Evolutionary conservation across 495 filamentous ascomycete genomes (phyloP).

Genomic region (Pyrenopolyporus hunteri): DNA sequence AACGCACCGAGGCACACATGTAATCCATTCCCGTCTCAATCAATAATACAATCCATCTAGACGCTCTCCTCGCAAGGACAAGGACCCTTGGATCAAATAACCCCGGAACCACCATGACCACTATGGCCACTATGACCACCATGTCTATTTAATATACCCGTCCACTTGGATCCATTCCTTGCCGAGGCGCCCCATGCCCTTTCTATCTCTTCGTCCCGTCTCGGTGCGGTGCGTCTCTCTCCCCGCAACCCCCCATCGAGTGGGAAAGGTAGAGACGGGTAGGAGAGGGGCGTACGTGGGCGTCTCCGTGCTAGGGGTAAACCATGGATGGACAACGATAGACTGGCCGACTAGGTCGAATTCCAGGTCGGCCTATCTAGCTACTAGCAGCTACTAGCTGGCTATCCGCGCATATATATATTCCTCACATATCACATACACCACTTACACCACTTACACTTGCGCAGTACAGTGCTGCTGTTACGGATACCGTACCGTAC

Average conservation of each 20-base stretch:
- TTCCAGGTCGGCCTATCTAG: too few relatives aligned
- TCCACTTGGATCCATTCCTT: constrained; percentile 38
- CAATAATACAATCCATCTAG: too few relatives aligned
- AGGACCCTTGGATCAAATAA: constrained; percentile 23
- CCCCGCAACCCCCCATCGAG: constrained; percentile 19
- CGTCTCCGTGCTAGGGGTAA: constrained; percentile 8
- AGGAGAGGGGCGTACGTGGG: constrained; percentile 21
- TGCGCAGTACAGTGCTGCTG: too few relatives aligned
- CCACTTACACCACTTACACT: too few relatives aligned
- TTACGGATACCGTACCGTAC: too few relatives aligned
- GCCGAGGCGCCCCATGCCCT: constrained; percentile 17
- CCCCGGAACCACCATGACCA: constrained; percentile 20
- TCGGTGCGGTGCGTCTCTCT: constrained; percentile 1
- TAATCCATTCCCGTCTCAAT: background rate
- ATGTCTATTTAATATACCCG: constrained; percentile 37
- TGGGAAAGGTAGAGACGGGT: background rate
- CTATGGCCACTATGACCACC: too few relatives aligned
- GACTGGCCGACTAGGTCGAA: background rate
- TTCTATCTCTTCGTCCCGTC: constrained; percentile 21
- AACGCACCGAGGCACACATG: too few relatives aligned
- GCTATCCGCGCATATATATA: too few relatives aligned
- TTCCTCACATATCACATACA: too few relatives aligned
- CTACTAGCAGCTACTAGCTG: too few relatives aligned
- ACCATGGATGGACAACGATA: constrained; percentile 5
- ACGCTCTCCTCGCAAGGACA: background rate